Conservation (phyloP, 2,329 filamentous ascomycete species). For the Fonsecaea monophora region DNA sequence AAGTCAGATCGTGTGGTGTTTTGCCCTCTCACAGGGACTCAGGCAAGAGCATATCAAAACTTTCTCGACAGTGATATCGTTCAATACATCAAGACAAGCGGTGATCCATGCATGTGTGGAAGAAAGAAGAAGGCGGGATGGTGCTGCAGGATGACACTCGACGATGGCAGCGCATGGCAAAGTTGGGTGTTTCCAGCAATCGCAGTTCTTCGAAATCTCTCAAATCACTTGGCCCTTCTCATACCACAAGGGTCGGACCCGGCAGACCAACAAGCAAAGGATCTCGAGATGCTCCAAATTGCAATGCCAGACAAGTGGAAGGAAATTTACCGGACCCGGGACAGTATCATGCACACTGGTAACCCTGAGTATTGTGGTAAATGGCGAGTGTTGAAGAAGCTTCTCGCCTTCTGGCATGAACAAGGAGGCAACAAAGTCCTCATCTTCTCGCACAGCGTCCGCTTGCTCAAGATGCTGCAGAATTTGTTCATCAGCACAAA, state of each 20-base stretch:
- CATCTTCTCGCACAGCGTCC: slow-evolving; percentile 91
- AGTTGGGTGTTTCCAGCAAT: slow-evolving; percentile 85
- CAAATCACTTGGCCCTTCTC: slow-evolving; percentile 89
- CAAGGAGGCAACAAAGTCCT: slow-evolving; percentile 88
- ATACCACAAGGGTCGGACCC: slow-evolving; percentile 72
- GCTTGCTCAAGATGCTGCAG: slow-evolving; percentile 81
- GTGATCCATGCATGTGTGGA: slow-evolving; percentile 72
- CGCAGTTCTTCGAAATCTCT: slow-evolving; percentile 80
- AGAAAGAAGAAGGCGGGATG: slow-evolving; percentile 76
- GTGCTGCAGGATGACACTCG: slow-evolving; percentile 73
- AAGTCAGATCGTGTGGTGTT: slow-evolving; percentile 96
- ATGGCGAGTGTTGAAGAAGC: slow-evolving; percentile 87
- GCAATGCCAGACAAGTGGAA: slow-evolving; percentile 79
- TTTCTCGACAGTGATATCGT: slow-evolving; percentile 77
- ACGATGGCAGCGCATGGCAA: slow-evolving; percentile 71
- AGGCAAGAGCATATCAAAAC: slow-evolving; percentile 81
- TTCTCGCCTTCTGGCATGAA: slow-evolving; percentile 87
- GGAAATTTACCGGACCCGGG: slow-evolving; percentile 73
- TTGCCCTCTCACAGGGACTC: slow-evolving; percentile 83
- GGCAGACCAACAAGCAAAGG: slow-evolving; percentile 76
- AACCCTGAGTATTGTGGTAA: slow-evolving; percentile 95
- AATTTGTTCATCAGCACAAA: slow-evolving; percentile 85
- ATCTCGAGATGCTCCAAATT: slow-evolving; percentile 73
- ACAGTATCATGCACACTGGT: slow-evolving; percentile 79
- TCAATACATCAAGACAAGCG: slow-evolving; percentile 69